A percentile compares a stretch with the other conserved stretches of the same genome.
Evolutionary conservation across 2,329 filamentous ascomycete genomes (phyloP).

Genomic region (Colletotrichum orchidophilum): DNA sequence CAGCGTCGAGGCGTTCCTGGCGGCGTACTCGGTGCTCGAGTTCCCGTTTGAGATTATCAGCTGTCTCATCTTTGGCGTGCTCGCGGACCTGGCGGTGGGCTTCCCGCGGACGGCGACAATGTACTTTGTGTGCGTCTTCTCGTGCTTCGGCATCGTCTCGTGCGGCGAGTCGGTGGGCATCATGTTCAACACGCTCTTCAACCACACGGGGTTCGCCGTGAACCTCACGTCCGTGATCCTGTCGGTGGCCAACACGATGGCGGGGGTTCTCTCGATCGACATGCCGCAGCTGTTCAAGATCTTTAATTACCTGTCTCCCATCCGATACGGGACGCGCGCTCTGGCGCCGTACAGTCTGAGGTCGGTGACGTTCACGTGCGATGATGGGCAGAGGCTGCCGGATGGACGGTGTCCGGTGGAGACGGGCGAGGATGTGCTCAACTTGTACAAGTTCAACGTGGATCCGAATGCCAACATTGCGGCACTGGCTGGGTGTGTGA

Average conservation of each 20-base stretch:
- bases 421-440: conserved; percentile 72
- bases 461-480: conserved; percentile 69
- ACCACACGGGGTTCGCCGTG: conserved; percentile 79
- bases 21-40: conserved; percentile 76
- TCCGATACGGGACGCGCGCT: conserved; percentile 75
- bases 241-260: conserved; percentile 76
- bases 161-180: conserved; percentile 82
- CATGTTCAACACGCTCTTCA: conserved; percentile 81
- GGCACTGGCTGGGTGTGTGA: conserved; percentile 68
- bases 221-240: conserved; percentile 77
- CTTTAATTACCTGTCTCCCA: conserved; percentile 77
- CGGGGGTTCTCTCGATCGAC: conserved; percentile 75
- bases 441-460: conserved; percentile 72
- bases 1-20: conserved; percentile 74
- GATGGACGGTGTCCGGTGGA: conserved; percentile 71
- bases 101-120: conserved; percentile 70
- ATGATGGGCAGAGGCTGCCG: conserved; percentile 64
- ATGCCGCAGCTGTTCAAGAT: conserved; percentile 73
- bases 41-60: conserved; percentile 76
- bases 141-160: conserved; percentile 77
- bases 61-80: conserved; percentile 71
- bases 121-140: conserved; percentile 74
- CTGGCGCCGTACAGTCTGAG: conserved; percentile 72
- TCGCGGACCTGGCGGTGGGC: conserved; percentile 72
- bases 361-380: conserved; percentile 71